Percentiles rank a stretch among this genome's conserved stretches.
Conservation (phyloP, 2,329 filamentous ascomycete genomes). For the Xylariomycetidae sp. region DNA sequence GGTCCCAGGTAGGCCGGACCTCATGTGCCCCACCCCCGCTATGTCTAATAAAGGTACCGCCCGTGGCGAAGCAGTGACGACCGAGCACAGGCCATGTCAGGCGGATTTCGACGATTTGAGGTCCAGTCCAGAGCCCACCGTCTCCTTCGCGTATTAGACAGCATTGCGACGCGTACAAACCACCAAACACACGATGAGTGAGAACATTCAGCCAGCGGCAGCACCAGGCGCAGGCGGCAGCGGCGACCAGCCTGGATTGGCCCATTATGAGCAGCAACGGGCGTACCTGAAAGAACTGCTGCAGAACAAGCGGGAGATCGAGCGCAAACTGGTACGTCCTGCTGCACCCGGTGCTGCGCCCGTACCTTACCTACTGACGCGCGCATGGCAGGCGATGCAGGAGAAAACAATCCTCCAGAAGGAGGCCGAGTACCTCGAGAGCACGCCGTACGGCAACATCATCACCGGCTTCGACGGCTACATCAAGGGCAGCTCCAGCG, state of each 20-base stretch:
- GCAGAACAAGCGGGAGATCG: slow-evolving; percentile 26
- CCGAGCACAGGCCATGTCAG: no score
- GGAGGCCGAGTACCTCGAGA: slow-evolving; percentile 85
- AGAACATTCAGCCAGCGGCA: slow-evolving; percentile 22
- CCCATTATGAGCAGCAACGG: slow-evolving; percentile 46
- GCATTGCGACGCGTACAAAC: no score
- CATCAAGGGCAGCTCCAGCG: slow-evolving; percentile 76
- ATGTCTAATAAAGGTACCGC: no score
- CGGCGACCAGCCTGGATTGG: slow-evolving; percentile 19
- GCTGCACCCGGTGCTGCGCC: neutral
- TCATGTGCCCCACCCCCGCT: no score
- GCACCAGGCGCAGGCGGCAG: slow-evolving; percentile 12
- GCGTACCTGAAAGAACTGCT: slow-evolving; percentile 41
- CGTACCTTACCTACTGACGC: slow-evolving; percentile 4
- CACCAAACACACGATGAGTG: slow-evolving; percentile 25
- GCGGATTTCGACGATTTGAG: no score
- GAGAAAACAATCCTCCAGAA: slow-evolving; percentile 82
- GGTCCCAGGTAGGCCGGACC: no score
- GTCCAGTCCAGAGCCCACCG: no score
- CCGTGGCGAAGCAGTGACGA: no score
- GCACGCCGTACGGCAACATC: slow-evolving; percentile 85
- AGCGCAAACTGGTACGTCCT: slow-evolving; percentile 21
- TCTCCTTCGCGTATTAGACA: no score
- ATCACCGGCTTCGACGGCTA: slow-evolving; percentile 98
- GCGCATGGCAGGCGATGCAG: slow-evolving; percentile 39